Evolutionary conservation across 805 yeast genomes (phyloP).

Genomic region (Sporopachydermia lactativora): DNA sequence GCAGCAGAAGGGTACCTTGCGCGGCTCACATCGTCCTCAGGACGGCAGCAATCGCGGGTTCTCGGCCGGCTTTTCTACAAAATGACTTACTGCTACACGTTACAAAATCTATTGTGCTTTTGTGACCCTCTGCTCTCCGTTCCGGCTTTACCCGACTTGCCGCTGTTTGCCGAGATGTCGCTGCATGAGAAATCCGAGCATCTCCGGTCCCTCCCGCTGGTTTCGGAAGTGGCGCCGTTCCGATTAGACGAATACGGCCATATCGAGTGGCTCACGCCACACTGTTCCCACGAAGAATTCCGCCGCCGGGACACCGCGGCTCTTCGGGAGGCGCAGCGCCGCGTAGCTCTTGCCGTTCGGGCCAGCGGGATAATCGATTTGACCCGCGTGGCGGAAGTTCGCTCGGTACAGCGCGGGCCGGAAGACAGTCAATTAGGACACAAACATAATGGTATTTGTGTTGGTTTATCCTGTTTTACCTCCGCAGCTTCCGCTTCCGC

Average conservation of each 20-base stretch:
- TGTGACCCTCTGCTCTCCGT: conserved; percentile 37
- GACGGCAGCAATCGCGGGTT: conserved; percentile 21
- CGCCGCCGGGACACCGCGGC: conserved; percentile 41
- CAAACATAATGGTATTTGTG: conserved; percentile 6
- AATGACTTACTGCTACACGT: conserved; percentile 49
- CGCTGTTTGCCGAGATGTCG: conserved; percentile 15
- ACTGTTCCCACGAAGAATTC: conserved; percentile 25
- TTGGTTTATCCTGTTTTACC: no score
- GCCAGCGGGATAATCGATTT: conserved; percentile 54
- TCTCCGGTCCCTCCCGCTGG: conserved; percentile 18
- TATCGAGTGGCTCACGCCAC: conserved; percentile 45
- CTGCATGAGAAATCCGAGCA: conserved; percentile 13
- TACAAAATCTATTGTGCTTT: conserved; percentile 46
- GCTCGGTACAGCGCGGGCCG: conserved; percentile 14
- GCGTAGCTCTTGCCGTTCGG: conserved; percentile 36
- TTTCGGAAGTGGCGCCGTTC: conserved; percentile 40
- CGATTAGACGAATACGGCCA: conserved; percentile 34
- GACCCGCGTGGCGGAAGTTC: conserved; percentile 29
- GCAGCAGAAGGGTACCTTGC: conserved; percentile 76
- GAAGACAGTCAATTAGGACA: conserved; percentile 6
- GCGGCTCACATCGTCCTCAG: conserved; percentile 37
- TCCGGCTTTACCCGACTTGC: conserved; percentile 41
- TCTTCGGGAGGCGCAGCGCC: conserved; percentile 49
- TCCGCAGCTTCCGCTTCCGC: not conserved
- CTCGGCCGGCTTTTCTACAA: conserved; percentile 31